Percentiles rank a stretch among this genome's conserved stretches.
These are phyloP conservation scores for Microcyclosporella mali DNA, from an alignment of 2,329 filamentous ascomycete genomes.

Conservation along the genomic window DNA sequence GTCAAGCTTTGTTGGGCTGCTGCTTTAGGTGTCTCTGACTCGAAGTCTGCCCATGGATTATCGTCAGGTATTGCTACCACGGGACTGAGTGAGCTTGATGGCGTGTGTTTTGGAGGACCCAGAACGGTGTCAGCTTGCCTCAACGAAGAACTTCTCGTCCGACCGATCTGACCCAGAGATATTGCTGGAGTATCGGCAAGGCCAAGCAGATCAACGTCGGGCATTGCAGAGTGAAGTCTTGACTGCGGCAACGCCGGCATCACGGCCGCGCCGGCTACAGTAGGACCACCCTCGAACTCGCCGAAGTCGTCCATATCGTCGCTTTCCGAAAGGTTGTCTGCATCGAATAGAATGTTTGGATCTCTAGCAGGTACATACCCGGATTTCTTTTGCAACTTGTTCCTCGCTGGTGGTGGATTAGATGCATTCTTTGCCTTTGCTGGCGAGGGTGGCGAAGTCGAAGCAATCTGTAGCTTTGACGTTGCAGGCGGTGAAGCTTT, in stretches of 20 bases:
- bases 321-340: constrained; percentile 24
- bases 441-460: too few relatives aligned
- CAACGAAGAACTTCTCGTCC: constrained; percentile 3
- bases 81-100: neutral
- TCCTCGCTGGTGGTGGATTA: constrained; percentile 14
- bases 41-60: constrained; percentile 7
- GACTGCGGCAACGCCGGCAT: neutral
- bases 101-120: constrained; percentile 4
- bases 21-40: neutral
- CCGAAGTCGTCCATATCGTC: constrained; percentile 31
- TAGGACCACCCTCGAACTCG: constrained; percentile 25
- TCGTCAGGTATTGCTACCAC: constrained; percentile 3
- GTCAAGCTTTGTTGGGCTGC: neutral
- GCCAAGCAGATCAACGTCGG: constrained; percentile 25
- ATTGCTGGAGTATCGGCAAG: constrained; percentile 17
- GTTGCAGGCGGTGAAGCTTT: constrained; percentile 1
- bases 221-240: constrained; percentile 8
- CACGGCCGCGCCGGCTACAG: neutral
- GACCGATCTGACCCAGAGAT: constrained; percentile 5
- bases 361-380: constrained; percentile 19
- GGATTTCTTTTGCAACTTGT: constrained; percentile 24
- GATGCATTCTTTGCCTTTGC: neutral
- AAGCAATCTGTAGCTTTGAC: too few relatives aligned
- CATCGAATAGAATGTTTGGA: constrained; percentile 31
- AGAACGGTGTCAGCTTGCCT: constrained; percentile 1